Base-by-base conservation (phyloP, 306 rosid genomes). In the Carpinus fangiana region DNA sequence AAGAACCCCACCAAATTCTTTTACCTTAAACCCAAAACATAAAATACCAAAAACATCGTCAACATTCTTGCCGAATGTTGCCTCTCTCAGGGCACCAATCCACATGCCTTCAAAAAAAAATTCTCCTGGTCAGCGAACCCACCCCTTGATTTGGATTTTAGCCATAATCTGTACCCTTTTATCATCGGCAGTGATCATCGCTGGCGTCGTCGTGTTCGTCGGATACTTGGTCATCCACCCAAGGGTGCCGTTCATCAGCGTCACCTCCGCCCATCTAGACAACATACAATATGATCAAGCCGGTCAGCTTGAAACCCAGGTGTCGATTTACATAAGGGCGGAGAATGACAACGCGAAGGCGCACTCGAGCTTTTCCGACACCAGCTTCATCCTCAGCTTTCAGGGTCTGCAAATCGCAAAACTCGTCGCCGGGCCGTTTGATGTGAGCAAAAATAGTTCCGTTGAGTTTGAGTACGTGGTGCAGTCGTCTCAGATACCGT, bases 171-270 rank as follows among this genome's bases (percentile, higher is more conserved):
- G 98, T 90, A 82, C 98, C 20, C 2, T 88, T 70, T 14, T 90
- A 47, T 88, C 97, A 72, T 9, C 90, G 0, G 94, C 82, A 0
- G 92, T 89, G 8, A 85, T 93, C 11, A 46, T 89, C 1, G 75
- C 68, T 0, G 98, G 99, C 65, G 47, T 95, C 17, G 85, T 34
- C 0, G 81, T 91, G 0, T 90, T 95, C 9, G 82, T 67, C 1
- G 98, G 88, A 0, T 95, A 93, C 83, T 16, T 91, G 64, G 70
- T 85, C 2, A 86, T 90, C 78, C 99, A 88, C 69, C 99, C 99
- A 0, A 83, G 97, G 48, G 80, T 89, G 11, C 99, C 99, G 0
- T 73, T 79, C n/a, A 70, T 95, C 12, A 82, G 84, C 36, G 85
- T 95, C 31, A 28, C 81, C 17, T 7, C 48, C 12, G 99, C 93